A percentile compares a stretch with the other conserved stretches of the same genome.
These are phyloP conservation scores for Xylaria telfairii DNA, from an alignment of 495 filamentous ascomycete species.

Conservation along the genomic window DNA sequence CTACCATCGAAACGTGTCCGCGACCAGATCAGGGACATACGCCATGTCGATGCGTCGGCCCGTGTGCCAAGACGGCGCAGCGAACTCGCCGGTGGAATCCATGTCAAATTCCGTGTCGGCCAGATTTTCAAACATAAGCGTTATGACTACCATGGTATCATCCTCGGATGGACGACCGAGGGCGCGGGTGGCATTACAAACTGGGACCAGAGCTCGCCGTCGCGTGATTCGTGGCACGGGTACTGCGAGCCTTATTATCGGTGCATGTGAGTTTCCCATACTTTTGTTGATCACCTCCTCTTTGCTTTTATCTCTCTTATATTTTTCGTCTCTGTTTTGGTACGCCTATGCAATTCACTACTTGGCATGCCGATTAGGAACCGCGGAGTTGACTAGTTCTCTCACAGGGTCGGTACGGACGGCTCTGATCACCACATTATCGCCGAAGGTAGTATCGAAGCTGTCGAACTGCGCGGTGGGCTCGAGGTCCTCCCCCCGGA, in stretches of 20 bases:
- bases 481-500: conserved; percentile 42
- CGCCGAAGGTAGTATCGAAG: conserved; percentile 84
- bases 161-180: conserved; percentile 82
- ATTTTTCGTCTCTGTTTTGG: conserved; percentile 17
- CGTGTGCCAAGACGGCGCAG: conserved; percentile 35
- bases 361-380: too few species aligned
- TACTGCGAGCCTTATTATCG: conserved; percentile 42
- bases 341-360: background rate
- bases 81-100: conserved; percentile 36
- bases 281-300: conserved; percentile 11
- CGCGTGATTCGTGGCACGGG: conserved; percentile 28
- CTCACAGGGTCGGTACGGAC: conserved; percentile 66
- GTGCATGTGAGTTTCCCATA: conserved; percentile 40
- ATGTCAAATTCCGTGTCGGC: conserved; percentile 69
- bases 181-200: conserved; percentile 38
- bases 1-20: conserved; percentile 41
- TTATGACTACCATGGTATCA: conserved; percentile 79
- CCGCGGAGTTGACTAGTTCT: background rate
- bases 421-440: conserved; percentile 69
- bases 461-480: conserved; percentile 55
- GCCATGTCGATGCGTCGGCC: conserved; percentile 29
- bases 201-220: conserved; percentile 29
- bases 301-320: background rate
- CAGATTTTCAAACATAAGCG: conserved; percentile 83
- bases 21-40: conserved; percentile 41